Conservation (phyloP, 176 grass and related monocot genomes). For the Sorghum bicolor region DNA sequence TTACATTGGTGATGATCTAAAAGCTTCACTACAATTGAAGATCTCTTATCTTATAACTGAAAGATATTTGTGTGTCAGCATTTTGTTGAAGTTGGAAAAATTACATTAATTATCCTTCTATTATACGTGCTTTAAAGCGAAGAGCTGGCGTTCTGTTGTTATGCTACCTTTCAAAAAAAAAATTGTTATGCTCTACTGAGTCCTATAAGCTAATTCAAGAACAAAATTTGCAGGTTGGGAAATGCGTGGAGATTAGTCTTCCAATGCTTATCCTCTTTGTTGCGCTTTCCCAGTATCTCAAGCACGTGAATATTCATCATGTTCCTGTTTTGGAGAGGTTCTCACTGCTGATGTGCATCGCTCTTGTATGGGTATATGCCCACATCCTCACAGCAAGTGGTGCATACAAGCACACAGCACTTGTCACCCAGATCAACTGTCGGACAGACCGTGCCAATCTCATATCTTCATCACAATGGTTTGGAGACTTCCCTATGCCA, state of each 20-base stretch:
- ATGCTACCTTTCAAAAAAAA: no score
- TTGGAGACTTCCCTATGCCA: not conserved
- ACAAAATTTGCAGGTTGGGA: conserved; percentile 56
- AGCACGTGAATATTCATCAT: conserved; percentile 57
- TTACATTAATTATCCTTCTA: not conserved
- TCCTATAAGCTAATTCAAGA: conserved; percentile 23
- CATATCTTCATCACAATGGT: conserved; percentile 88
- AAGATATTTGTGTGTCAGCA: not conserved
- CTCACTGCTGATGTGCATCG: conserved; percentile 67
- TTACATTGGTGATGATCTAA: not conserved
- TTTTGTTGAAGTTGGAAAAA: not conserved
- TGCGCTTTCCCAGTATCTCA: conserved; percentile 82
- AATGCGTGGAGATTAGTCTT: conserved; percentile 91
- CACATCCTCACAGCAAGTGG: conserved; percentile 86
- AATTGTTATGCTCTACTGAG: not conserved
- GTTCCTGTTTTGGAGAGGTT: conserved; percentile 85
- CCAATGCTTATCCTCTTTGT: conserved; percentile 89
- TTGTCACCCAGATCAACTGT: conserved; percentile 78
- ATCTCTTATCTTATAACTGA: not conserved
- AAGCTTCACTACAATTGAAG: not conserved
- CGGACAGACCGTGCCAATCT: conserved; percentile 77
- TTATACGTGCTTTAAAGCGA: not conserved
- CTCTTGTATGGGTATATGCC: conserved; percentile 79
- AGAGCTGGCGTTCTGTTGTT: conserved; percentile 4
- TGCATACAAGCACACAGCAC: conserved; percentile 65